Base-by-base conservation (phyloP, 768 basidiomycete genomes). In the Suillus subaureus region DNA sequence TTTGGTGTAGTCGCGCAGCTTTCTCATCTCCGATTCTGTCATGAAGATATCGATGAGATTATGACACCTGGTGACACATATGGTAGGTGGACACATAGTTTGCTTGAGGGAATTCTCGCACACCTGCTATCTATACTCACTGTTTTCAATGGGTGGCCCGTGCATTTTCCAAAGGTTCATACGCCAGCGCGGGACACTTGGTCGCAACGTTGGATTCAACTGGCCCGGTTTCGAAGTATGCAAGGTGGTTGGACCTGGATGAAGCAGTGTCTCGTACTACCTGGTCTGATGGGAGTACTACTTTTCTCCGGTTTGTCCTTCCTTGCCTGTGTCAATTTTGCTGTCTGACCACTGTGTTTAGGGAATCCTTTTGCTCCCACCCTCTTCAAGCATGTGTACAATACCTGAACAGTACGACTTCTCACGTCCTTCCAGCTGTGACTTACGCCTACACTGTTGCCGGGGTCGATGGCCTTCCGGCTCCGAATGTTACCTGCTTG, bases 231-330 rank as follows among this genome's bases (percentile, higher is more conserved):
- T 69, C 73, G 2, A 78, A 84, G 66, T 92, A 89, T 70, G 79
- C 74, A 31, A 83, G 91, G 31, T 92, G 88, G 86, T 79, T 93
- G 39, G 90, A 93, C 67, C 77, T 93, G 37, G 90, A 92, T 66
- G 76, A 84, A 66, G 89, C 81, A 2, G 74, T 89, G 40, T 80
- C 84, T 9, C 80, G 83, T 37, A 86, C 89, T 0, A 78, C 78
- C 2, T 92, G 91, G 91, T 82, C 82, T 1, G 86, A 89, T 70
- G 79, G 73, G 33, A 80, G 79, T 28, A 73, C 71, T 8, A 75
- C 78, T 16, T 85, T 86, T 55, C 73, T 78, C 61, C 82, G 91
- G 90, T 88, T 70, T 56, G 72, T 64, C 18, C 16, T 61, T 61
- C 63, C 43, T 0, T 21, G 12, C 47, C 37, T 4, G 33, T 23